Conservation (phyloP, 306 rosid species). For the Hippophae tibetana region DNA sequence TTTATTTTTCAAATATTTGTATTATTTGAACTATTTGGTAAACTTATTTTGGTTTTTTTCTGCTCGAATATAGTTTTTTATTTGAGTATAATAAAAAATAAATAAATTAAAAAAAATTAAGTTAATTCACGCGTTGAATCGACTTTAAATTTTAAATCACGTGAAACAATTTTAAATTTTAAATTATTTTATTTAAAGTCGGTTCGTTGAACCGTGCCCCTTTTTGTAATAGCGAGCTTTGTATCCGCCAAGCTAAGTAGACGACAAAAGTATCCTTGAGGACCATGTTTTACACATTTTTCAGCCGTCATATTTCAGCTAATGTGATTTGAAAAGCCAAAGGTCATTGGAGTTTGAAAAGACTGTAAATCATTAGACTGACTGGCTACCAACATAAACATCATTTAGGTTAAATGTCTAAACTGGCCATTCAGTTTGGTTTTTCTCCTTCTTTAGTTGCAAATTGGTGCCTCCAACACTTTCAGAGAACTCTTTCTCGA, state of each 20-base stretch:
- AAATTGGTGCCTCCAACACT: slow-evolving; percentile 6
- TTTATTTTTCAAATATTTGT: too few relatives aligned
- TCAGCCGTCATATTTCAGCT: slow-evolving; percentile 26
- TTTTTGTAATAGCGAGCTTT: too few relatives aligned
- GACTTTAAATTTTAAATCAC: too few relatives aligned
- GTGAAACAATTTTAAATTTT: too few relatives aligned
- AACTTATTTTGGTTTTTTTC: too few relatives aligned
- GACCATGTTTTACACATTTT: slow-evolving; percentile 21
- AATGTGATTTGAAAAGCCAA: slow-evolving; percentile 27
- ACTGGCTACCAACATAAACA: slow-evolving; percentile 24
- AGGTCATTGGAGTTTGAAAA: slow-evolving; percentile 35
- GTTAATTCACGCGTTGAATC: too few relatives aligned
- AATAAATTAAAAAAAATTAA: too few relatives aligned
- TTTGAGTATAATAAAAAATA: too few relatives aligned
- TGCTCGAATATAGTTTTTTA: too few relatives aligned
- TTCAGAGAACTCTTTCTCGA: slow-evolving; percentile 12
- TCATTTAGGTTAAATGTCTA: slow-evolving; percentile 28
- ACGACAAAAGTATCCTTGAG: slow-evolving; percentile 25
- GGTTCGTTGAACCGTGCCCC: too few relatives aligned
- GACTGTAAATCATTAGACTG: slow-evolving; percentile 32
- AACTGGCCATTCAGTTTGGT: slow-evolving; percentile 8
- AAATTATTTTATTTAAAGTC: too few relatives aligned
- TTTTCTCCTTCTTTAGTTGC: slow-evolving; percentile 2
- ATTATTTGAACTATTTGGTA: too few relatives aligned
- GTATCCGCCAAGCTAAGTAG: slow-evolving; percentile 20